Percentiles rank a stretch among this genome's conserved stretches.
phyloP scores from a whole-genome alignment of 2,329 filamentous ascomycete species.

The Fusarium succisae region DNA sequence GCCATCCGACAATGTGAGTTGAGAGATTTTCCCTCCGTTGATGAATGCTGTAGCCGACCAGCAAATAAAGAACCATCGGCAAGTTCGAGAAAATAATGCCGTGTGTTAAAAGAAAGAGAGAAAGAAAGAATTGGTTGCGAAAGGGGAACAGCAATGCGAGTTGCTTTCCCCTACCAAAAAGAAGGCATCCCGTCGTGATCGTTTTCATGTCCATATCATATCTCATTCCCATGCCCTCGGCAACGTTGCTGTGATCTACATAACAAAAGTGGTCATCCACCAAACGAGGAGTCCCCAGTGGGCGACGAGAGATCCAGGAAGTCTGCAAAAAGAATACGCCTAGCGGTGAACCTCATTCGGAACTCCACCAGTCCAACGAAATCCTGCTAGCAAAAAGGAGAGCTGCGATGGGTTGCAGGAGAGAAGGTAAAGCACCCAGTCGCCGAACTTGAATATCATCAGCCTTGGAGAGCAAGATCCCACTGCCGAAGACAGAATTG shows the following conservation, averaged over 20 bases:
- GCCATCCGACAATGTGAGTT: slow-evolving; percentile 19
- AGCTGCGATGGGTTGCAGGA: slow-evolving; percentile 59
- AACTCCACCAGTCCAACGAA: slow-evolving; percentile 52
- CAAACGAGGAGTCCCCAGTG: slow-evolving; percentile 10
- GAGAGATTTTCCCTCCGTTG: slow-evolving; percentile 16
- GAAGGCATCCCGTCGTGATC: slow-evolving; percentile 29
- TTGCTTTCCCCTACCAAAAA: slow-evolving; percentile 3
- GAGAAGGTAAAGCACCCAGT: slow-evolving; percentile 61
- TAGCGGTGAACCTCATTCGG: slow-evolving; percentile 33
- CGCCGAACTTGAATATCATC: slow-evolving; percentile 54
- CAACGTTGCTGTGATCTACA: slow-evolving; percentile 40
- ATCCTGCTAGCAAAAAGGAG: slow-evolving; percentile 58
- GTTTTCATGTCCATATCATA: slow-evolving; percentile 38
- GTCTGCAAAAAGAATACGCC: slow-evolving; percentile 7
- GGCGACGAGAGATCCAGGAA: slow-evolving; percentile 4
- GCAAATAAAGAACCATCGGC: not conserved
- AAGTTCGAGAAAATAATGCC: slow-evolving; percentile 8
- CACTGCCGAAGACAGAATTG: slow-evolving; percentile 61
- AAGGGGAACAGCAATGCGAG: not conserved
- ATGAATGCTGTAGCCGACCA: slow-evolving; percentile 19
- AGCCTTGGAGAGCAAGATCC: slow-evolving; percentile 55
- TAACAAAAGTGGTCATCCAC: slow-evolving; percentile 15
- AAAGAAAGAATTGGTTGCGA: not conserved
- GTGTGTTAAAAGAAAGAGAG: slow-evolving; percentile 11
- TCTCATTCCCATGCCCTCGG: slow-evolving; percentile 46